Evolutionary conservation across 1,139 yeast species (phyloP).

Genomic region (Nakaseomyces glabratus): DNA sequence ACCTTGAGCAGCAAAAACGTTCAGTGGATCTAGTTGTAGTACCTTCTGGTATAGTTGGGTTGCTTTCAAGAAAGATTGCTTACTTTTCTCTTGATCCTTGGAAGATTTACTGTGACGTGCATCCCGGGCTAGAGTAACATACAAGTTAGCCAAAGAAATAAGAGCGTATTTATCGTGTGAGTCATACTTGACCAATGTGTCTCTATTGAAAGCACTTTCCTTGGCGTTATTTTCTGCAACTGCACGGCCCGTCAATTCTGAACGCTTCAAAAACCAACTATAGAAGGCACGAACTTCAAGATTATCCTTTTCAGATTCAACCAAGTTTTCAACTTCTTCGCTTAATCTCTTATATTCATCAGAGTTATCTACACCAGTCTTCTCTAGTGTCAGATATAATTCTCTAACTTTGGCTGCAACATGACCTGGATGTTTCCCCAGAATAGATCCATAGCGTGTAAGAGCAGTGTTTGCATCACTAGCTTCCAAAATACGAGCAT

Average conservation of each 20-base stretch:
- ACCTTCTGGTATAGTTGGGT: conserved; percentile 87
- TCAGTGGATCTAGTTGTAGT: conserved; percentile 68
- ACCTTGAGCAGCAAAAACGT: conserved; percentile 97
- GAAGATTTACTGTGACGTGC: conserved; percentile 40
- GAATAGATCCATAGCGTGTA: conserved; percentile 44
- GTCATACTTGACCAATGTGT: conserved; percentile 71
- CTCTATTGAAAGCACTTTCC: conserved; percentile 76
- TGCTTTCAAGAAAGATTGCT: conserved; percentile 76
- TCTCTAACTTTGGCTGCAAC: conserved; percentile 69
- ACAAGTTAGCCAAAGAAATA: conserved; percentile 81
- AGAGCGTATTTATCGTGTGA: conserved; percentile 87
- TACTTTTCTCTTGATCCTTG: conserved; percentile 51
- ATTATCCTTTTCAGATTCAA: conserved; percentile 49
- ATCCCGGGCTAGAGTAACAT: conserved; percentile 76
- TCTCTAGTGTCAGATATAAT: conserved; percentile 39
- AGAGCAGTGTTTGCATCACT: conserved; percentile 31
- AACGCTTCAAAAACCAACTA: conserved; percentile 63
- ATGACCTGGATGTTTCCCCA: conserved; percentile 58
- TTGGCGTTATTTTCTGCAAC: conserved; percentile 38
- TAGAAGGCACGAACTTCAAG: conserved; percentile 82
- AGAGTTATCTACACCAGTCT: conserved; percentile 23
- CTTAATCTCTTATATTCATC: conserved; percentile 29
- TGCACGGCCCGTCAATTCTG: conserved; percentile 36
- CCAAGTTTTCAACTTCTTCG: conserved; percentile 45
- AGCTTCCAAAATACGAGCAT: conserved; percentile 53